These are phyloP conservation scores for Prinsepia uniflora DNA, from an alignment of 306 rosid genomes.

Conservation along the genomic window DNA sequence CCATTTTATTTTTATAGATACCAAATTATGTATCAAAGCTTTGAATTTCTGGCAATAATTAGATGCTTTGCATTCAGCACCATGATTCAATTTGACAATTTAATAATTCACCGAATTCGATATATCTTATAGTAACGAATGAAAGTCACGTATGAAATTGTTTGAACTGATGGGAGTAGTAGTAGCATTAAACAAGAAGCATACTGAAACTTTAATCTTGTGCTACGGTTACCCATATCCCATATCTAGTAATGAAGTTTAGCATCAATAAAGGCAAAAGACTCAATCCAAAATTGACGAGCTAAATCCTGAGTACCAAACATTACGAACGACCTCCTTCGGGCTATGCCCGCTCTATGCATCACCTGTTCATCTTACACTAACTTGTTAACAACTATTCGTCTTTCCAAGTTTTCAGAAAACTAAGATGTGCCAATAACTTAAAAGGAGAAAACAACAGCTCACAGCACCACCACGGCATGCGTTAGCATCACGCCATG, in stretches of 20 bases:
- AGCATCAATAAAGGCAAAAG: slow-evolving; percentile 3
- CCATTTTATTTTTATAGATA: neutral
- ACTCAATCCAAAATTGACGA: slow-evolving; percentile 30
- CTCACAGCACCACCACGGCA: neutral
- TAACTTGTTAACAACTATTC: slow-evolving; percentile 20
- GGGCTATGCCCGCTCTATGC: slow-evolving; percentile 12
- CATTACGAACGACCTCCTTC: slow-evolving; percentile 12
- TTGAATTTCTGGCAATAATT: neutral
- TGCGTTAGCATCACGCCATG: neutral
- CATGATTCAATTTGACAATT: no score
- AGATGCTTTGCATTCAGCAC: neutral
- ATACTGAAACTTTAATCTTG: no score
- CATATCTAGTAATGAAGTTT: neutral
- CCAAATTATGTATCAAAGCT: no score
- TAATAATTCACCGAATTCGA: no score
- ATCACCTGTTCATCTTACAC: slow-evolving; percentile 14
- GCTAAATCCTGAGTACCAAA: slow-evolving; percentile 9
- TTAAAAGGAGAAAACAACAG: neutral
- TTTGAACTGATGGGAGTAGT: no score
- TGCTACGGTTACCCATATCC: no score
- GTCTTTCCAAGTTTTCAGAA: slow-evolving; percentile 9
- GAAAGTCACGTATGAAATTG: no score
- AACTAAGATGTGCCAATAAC: slow-evolving; percentile 14
- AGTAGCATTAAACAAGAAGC: no score
- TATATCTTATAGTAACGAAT: no score